A percentile compares a stretch with the other conserved stretches of the same genome.
phyloP scores from a whole-genome alignment of 495 filamentous ascomycete genomes.

The Tuber magnatum region DNA sequence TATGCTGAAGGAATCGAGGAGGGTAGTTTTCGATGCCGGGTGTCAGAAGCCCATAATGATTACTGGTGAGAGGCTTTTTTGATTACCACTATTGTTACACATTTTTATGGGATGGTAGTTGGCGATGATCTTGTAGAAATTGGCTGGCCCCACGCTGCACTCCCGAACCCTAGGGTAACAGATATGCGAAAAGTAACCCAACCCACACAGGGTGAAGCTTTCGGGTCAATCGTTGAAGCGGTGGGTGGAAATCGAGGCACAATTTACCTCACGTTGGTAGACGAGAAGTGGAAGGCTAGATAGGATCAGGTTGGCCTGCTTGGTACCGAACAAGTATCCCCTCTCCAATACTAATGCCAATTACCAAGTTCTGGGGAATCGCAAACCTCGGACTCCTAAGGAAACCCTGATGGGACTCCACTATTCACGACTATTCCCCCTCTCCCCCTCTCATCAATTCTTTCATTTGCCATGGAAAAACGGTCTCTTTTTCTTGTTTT shows the following conservation, averaged over 20 bases:
- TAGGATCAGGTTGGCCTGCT: background rate
- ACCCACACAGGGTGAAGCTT: background rate
- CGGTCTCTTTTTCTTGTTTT: background rate
- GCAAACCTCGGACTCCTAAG: background rate
- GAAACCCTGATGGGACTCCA: background rate
- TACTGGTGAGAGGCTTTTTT: slow-evolving; percentile 3
- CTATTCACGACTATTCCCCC: background rate
- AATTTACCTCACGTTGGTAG: background rate
- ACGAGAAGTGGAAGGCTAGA: background rate
- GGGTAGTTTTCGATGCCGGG: slow-evolving; percentile 1
- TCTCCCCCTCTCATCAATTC: background rate
- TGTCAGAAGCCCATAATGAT: slow-evolving; percentile 11
- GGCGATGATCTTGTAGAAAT: slow-evolving; percentile 6
- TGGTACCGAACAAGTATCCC: background rate
- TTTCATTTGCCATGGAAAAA: background rate
- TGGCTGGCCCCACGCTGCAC: slow-evolving; percentile 10
- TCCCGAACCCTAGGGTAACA: background rate
- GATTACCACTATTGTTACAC: background rate
- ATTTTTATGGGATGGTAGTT: background rate
- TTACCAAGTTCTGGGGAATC: background rate
- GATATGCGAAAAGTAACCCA: background rate
- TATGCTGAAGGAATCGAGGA: background rate
- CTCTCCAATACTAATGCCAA: background rate
- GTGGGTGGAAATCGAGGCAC: background rate
- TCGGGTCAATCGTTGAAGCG: background rate